Evolutionary conservation across 148 eudicot species (phyloP).

Genomic region (Vaccinium vitisidaea): DNA sequence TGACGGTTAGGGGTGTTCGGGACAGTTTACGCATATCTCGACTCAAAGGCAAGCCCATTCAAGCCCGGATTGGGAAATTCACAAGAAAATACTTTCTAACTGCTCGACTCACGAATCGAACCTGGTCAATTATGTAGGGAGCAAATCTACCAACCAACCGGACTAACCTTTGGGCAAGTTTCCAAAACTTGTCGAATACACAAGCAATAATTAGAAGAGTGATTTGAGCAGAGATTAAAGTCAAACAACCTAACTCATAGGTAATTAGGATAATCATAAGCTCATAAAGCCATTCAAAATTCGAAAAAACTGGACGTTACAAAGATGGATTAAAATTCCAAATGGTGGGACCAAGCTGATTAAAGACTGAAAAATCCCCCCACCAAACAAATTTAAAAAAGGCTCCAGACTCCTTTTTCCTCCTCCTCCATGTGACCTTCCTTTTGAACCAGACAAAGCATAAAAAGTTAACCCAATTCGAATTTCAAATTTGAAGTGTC

Average conservation of each 20-base stretch:
- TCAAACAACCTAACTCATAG: neutral
- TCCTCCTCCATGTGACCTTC: neutral
- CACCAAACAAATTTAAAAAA: neutral
- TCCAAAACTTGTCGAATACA: neutral
- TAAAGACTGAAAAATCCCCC: neutral
- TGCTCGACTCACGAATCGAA: too few relatives aligned
- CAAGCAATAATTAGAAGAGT: too few relatives aligned
- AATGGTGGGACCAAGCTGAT: conserved; percentile 7
- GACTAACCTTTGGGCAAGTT: too few relatives aligned
- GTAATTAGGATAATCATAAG: neutral
- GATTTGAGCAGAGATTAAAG: neutral
- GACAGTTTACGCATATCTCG: too few relatives aligned
- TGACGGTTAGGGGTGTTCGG: too few relatives aligned
- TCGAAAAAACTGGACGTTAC: neutral
- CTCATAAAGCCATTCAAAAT: neutral
- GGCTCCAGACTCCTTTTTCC: neutral
- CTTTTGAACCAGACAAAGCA: neutral
- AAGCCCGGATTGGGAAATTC: too few relatives aligned
- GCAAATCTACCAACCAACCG: too few relatives aligned
- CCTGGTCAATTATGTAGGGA: too few relatives aligned
- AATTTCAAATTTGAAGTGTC: conserved; percentile 4
- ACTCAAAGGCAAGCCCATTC: too few relatives aligned
- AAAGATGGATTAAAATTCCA: neutral
- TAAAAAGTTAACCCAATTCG: conserved; percentile 7
- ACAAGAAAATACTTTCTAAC: too few relatives aligned